These are phyloP conservation scores for Salix suchowensis DNA, from an alignment of 345 rosid genomes.

Conservation along the genomic window DNA sequence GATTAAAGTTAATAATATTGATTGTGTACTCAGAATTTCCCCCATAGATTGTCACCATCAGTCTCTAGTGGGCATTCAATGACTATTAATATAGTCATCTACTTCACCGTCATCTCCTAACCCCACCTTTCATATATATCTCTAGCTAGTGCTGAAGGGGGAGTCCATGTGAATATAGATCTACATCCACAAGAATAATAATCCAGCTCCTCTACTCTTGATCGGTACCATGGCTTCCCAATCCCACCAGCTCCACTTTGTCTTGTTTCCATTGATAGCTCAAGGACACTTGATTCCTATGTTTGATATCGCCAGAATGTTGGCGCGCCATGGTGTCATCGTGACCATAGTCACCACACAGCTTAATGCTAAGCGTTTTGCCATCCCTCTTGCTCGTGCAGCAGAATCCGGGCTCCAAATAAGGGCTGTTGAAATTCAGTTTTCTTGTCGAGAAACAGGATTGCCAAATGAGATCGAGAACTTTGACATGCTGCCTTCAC, in stretches of 20 bases:
- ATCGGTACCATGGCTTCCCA: slow-evolving; percentile 1
- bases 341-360: slow-evolving; percentile 31
- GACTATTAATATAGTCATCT: too few relatives aligned
- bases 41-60: too few relatives aligned
- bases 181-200: too few relatives aligned
- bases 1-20: too few relatives aligned
- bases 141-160: too few relatives aligned
- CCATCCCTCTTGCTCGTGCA: slow-evolving; percentile 14
- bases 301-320: slow-evolving; percentile 18
- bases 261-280: slow-evolving; percentile 14
- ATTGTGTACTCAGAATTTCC: too few relatives aligned
- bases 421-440: background rate
- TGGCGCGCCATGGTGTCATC: slow-evolving; percentile 7
- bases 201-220: background rate
- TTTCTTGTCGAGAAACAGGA: slow-evolving; percentile 11
- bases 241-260: background rate
- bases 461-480: slow-evolving; percentile 15
- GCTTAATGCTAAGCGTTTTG: slow-evolving; percentile 19
- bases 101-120: too few relatives aligned
- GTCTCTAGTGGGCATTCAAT: too few relatives aligned
- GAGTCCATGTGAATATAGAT: too few relatives aligned
- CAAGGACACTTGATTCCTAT: slow-evolving; percentile 27
- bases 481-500: slow-evolving; percentile 13
- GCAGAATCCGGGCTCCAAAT: slow-evolving; percentile 19
- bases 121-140: too few relatives aligned